A percentile compares a stretch with the other conserved stretches of the same genome.
These are phyloP conservation scores for Scheffersomyces quercinus DNA, from an alignment of 1,139 yeast genomes.

Conservation along the genomic window DNA sequence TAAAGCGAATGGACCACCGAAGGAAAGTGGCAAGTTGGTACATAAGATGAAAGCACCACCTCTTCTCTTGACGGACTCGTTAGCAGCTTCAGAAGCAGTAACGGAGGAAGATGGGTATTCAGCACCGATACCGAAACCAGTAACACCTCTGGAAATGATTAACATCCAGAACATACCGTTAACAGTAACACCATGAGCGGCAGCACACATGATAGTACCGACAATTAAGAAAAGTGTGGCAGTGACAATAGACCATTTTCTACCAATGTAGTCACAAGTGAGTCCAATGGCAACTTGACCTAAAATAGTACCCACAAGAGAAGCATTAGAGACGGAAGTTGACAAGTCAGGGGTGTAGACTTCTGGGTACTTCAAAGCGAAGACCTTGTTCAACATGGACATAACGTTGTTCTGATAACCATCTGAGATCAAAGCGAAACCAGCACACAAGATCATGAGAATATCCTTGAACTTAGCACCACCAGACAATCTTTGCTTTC, in stretches of 20 bases:
- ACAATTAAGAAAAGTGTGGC: constrained; percentile 55
- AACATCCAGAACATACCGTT: constrained; percentile 76
- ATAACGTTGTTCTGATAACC: constrained; percentile 66
- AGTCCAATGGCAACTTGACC: constrained; percentile 59
- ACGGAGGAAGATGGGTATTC: constrained; percentile 74
- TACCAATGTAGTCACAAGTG: constrained; percentile 56
- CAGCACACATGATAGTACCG: constrained; percentile 59
- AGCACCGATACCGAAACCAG: constrained; percentile 78
- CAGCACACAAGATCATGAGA: constrained; percentile 51
- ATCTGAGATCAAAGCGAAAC: constrained; percentile 61
- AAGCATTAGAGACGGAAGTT: constrained; percentile 59
- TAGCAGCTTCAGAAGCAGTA: constrained; percentile 73
- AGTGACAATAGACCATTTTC: constrained; percentile 58
- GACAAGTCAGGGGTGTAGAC: constrained; percentile 44
- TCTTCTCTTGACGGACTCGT: constrained; percentile 58
- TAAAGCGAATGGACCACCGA: constrained; percentile 80
- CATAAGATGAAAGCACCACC: constrained; percentile 66
- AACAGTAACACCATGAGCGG: constrained; percentile 52
- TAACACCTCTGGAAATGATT: constrained; percentile 62
- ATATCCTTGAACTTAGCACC: constrained; percentile 33
- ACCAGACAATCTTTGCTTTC: constrained; percentile 30
- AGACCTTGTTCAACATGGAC: constrained; percentile 58
- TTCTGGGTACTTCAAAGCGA: constrained; percentile 45
- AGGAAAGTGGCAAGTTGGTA: constrained; percentile 69
- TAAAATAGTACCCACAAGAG: constrained; percentile 57